Evolutionary conservation across 805 yeast species (phyloP).

Genomic region (Wickerhamiella allomyrinae): DNA sequence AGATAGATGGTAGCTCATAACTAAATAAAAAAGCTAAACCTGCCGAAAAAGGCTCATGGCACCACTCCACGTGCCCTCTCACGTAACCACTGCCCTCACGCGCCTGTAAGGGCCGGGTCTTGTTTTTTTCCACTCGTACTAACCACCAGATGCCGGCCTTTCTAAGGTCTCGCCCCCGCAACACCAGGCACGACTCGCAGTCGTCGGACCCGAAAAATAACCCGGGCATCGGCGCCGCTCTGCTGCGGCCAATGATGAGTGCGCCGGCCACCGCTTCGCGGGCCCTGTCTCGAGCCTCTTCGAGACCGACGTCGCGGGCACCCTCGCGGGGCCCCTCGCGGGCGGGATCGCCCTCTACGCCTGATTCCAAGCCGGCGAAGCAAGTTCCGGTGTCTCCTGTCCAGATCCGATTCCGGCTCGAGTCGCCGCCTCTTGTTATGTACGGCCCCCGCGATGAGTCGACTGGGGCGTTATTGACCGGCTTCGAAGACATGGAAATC

Average conservation of each 20-base stretch:
- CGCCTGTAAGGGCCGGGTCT: too few species aligned
- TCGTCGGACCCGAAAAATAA: too few species aligned
- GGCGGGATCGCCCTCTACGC: background rate
- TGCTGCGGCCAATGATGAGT: background rate
- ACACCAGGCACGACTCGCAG: background rate
- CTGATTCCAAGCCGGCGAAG: background rate
- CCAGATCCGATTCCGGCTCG: conserved; percentile 29
- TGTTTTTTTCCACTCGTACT: background rate
- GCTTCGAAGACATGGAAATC: conserved; percentile 51
- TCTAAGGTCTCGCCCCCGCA: background rate
- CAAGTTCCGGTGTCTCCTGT: background rate
- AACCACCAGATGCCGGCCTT: background rate
- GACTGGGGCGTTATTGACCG: conserved; percentile 75
- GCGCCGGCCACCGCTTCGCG: background rate
- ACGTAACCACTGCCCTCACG: background rate
- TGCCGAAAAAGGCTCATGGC: too few species aligned
- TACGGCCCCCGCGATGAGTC: conserved; percentile 70
- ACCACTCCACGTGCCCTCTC: too few species aligned
- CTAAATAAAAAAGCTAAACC: too few species aligned
- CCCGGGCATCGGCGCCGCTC: too few species aligned
- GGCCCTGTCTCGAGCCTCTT: background rate
- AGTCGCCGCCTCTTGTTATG: conserved; percentile 80
- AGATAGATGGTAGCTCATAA: too few species aligned
- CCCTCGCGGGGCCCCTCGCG: background rate
- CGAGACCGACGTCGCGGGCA: background rate